A percentile compares a stretch with the other conserved stretches of the same genome.
These are phyloP conservation scores for Martiniozyma abietophila DNA, from an alignment of 805 yeast species.

Conservation along the genomic window DNA sequence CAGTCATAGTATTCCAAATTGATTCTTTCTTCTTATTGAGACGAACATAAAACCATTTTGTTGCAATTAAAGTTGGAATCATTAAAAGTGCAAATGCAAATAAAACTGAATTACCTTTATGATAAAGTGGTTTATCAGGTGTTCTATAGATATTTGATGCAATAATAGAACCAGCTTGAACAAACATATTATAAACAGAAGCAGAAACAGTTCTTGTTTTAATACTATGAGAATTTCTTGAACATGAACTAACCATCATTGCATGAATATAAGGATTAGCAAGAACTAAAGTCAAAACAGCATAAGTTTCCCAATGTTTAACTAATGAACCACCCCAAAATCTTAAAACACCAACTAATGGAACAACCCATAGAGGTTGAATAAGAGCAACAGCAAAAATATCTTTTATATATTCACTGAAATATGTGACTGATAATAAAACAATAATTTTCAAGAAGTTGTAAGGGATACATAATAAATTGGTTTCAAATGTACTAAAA, in stretches of 20 bases:
- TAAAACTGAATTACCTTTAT: slow-evolving; percentile 42
- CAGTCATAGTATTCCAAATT: slow-evolving; percentile 42
- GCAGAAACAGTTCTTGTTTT: slow-evolving; percentile 58
- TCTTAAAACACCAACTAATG: slow-evolving; percentile 20
- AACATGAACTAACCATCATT: slow-evolving; percentile 49
- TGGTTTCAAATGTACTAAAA: slow-evolving; percentile 42
- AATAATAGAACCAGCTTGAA: slow-evolving; percentile 48
- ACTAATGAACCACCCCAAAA: slow-evolving; percentile 23
- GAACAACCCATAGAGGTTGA: slow-evolving; percentile 21
- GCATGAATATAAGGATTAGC: slow-evolving; percentile 46
- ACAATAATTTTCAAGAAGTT: slow-evolving; percentile 30
- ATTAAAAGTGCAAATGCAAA: slow-evolving; percentile 27
- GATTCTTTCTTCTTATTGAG: slow-evolving; percentile 36
- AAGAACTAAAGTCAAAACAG: slow-evolving; percentile 20
- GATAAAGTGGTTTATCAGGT: slow-evolving; percentile 52
- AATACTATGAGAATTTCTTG: slow-evolving; percentile 54
- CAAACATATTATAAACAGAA: slow-evolving; percentile 55
- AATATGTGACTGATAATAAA: slow-evolving; percentile 29
- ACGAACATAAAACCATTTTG: slow-evolving; percentile 31
- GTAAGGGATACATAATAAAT: slow-evolving; percentile 44
- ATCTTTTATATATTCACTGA: slow-evolving; percentile 28
- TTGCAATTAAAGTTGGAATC: slow-evolving; percentile 20
- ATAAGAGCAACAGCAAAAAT: slow-evolving; percentile 16
- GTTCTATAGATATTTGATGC: slow-evolving; percentile 47
- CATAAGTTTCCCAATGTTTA: slow-evolving; percentile 23